Evolutionary conservation across 1,284 basidiomycete species (phyloP).

Genomic region (Pascua sp.): DNA sequence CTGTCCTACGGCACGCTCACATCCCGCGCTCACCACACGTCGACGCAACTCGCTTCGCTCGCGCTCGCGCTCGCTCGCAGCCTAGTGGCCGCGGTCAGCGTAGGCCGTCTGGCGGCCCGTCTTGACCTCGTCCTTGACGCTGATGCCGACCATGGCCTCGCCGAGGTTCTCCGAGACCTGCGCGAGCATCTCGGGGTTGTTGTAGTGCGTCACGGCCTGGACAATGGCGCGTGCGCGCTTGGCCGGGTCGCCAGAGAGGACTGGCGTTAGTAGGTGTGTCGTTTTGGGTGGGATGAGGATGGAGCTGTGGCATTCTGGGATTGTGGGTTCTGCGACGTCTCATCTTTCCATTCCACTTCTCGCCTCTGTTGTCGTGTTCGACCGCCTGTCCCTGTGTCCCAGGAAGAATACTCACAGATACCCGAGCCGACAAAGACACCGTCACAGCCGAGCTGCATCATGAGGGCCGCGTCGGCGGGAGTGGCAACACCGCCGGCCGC

Average conservation of each 20-base stretch:
- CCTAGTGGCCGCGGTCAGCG: slow-evolving; percentile 32
- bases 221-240: slow-evolving; percentile 96
- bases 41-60: no score
- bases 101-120: slow-evolving; percentile 47
- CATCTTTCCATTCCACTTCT: not conserved
- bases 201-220: slow-evolving; percentile 94
- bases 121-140: slow-evolving; percentile 22
- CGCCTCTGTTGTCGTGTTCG: no score
- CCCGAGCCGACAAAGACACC: slow-evolving; percentile 95
- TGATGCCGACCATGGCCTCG: slow-evolving; percentile 84
- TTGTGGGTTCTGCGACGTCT: not conserved
- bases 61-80: slow-evolving; percentile 40
- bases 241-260: slow-evolving; percentile 77
- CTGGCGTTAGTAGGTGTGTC: slow-evolving; percentile 17
- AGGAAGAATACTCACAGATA: slow-evolving; percentile 69
- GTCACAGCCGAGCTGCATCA: slow-evolving; percentile 99
- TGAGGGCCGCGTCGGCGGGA: slow-evolving; percentile 91
- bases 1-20: no score
- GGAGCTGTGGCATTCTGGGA: not conserved
- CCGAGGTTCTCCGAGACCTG: slow-evolving; percentile 83
- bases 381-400: not conserved
- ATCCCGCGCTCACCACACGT: no score
- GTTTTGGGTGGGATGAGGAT: not conserved
- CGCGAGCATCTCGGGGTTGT: slow-evolving; percentile 71
- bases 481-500: slow-evolving; percentile 97